A percentile compares a stretch with the other conserved stretches of the same genome.
Conservation (phyloP, 345 rosid genomes). For the Eucalyptus tenuipes region DNA sequence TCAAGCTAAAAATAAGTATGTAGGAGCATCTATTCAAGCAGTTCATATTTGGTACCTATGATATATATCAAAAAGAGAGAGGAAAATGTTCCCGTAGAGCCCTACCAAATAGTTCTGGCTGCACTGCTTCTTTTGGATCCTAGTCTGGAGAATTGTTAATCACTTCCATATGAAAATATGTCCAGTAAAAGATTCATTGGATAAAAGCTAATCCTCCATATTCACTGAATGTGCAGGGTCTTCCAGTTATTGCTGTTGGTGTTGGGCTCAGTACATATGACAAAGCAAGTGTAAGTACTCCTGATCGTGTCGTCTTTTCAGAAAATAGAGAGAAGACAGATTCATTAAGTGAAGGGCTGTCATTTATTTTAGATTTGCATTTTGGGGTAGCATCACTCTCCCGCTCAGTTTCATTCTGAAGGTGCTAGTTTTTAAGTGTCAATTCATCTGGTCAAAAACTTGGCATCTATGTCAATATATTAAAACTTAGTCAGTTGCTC, state of each 20-base stretch:
- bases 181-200: not conserved
- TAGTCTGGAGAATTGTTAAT: not conserved
- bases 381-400: not conserved
- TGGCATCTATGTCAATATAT: not conserved
- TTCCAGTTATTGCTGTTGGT: slow-evolving; percentile 81
- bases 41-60: not conserved
- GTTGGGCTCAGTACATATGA: slow-evolving; percentile 92
- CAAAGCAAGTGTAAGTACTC: slow-evolving; percentile 77
- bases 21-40: not conserved
- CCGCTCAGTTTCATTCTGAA: not conserved
- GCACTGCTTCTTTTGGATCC: not conserved
- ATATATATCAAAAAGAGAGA: not conserved
- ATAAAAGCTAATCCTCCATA: not conserved
- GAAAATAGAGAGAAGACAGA: not conserved
- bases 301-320: not conserved
- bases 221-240: slow-evolving; percentile 44
- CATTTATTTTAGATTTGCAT: not conserved
- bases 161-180: not conserved
- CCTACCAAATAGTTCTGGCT: not conserved
- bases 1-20: not conserved
- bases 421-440: not conserved
- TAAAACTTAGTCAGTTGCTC: not conserved
- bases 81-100: not conserved
- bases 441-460: not conserved
- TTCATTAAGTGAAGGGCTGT: not conserved